Evolutionary conservation across 2,329 filamentous ascomycete genomes (phyloP).

Genomic region (Aspergillus carbonarius): DNA sequence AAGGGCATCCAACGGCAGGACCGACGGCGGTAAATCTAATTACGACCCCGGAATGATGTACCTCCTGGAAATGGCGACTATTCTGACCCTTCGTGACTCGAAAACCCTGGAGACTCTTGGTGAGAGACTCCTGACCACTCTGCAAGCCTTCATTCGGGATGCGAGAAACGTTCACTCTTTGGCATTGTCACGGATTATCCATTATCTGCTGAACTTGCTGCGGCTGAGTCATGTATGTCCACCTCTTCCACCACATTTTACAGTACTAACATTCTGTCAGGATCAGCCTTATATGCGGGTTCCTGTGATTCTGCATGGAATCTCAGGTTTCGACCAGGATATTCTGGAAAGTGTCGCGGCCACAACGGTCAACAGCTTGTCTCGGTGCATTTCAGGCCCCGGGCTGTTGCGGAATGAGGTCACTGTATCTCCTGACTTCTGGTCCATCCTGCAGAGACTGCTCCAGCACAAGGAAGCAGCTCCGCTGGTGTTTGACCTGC

Average conservation of each 20-base stretch:
- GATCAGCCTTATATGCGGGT: constrained; percentile 89
- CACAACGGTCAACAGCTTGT: constrained; percentile 74
- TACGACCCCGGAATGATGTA: constrained; percentile 90
- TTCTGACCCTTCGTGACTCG: constrained; percentile 73
- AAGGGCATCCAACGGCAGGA: constrained; percentile 60
- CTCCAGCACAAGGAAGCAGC: constrained; percentile 69
- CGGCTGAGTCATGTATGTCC: constrained; percentile 76
- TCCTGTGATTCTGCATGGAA: constrained; percentile 85
- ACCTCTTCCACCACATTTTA: background rate
- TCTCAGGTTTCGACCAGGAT: constrained; percentile 81
- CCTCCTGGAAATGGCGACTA: constrained; percentile 84
- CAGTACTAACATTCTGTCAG: constrained; percentile 44
- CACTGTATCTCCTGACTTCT: constrained; percentile 95
- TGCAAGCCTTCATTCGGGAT: constrained; percentile 81
- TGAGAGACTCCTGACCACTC: constrained; percentile 72
- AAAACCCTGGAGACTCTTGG: constrained; percentile 71
- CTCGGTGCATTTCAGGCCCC: constrained; percentile 74
- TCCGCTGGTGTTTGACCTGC: constrained; percentile 78
- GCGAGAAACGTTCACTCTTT: constrained; percentile 75
- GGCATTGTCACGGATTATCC: constrained; percentile 78
- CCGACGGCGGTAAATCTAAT: constrained; percentile 55
- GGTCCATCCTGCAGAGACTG: constrained; percentile 80
- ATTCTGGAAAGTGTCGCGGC: constrained; percentile 72
- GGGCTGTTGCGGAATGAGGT: constrained; percentile 83
- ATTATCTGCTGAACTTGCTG: constrained; percentile 80